Percentiles rank a stretch among this genome's conserved stretches.
Evolutionary conservation across 2,329 filamentous ascomycete species (phyloP).

Genomic region (Herpotrichia juniperi): DNA sequence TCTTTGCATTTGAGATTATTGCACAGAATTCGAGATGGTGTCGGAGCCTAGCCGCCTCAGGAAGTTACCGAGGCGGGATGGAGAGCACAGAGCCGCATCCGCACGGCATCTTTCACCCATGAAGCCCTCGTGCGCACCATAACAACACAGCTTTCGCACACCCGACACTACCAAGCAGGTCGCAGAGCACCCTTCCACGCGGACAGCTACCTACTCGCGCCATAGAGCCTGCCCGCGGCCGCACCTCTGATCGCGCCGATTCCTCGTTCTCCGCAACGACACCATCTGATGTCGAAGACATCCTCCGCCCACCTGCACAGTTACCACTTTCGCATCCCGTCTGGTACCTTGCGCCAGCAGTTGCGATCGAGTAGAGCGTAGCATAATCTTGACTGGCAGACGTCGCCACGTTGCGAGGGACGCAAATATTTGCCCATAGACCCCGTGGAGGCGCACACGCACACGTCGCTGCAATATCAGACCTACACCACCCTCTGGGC

Average conservation of each 20-base stretch:
- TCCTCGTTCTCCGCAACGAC: neutral
- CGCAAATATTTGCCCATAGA: neutral
- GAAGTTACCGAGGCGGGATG: conserved; percentile 15
- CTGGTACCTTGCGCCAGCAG: conserved; percentile 4
- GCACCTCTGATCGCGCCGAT: conserved; percentile 8
- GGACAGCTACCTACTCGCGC: neutral
- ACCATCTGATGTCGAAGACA: conserved; percentile 24
- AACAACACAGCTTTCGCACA: neutral
- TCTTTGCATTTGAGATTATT: neutral
- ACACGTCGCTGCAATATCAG: neutral
- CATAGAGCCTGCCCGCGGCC: neutral
- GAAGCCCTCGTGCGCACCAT: neutral
- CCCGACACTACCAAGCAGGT: neutral
- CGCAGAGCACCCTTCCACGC: neutral
- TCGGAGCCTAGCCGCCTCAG: neutral
- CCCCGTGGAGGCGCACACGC: neutral
- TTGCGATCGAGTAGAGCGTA: conserved; percentile 9
- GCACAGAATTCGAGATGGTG: neutral
- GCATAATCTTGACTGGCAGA: conserved; percentile 1
- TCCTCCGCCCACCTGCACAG: conserved; percentile 7
- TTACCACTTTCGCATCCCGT: conserved; percentile 7
- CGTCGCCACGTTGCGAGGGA: conserved; percentile 4
- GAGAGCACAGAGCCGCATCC: conserved; percentile 12
- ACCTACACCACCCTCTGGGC: neutral
- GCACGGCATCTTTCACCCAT: conserved; percentile 6